A percentile compares a stretch with the other conserved stretches of the same genome.
Conservation (phyloP, 306 rosid genomes). For the Cyamopsis tetragonoloba region DNA sequence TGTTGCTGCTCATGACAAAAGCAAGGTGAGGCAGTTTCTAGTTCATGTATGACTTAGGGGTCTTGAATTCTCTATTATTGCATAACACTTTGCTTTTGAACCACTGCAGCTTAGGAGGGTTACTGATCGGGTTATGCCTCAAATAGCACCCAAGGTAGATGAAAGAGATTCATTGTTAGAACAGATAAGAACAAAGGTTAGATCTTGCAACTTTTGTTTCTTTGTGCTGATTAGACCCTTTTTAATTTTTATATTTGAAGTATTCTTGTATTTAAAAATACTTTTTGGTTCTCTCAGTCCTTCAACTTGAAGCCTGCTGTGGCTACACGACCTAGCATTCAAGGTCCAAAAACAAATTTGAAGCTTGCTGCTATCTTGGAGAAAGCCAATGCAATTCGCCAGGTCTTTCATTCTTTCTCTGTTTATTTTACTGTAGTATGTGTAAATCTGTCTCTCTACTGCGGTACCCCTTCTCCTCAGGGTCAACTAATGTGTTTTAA, state of each 20-base stretch:
- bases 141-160: constrained; percentile 52
- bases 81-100: constrained; percentile 26
- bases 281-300: constrained; percentile 51
- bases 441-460: not conserved
- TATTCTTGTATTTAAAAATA: not conserved
- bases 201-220: constrained; percentile 25
- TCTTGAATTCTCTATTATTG: constrained; percentile 29
- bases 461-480: not conserved
- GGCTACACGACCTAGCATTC: constrained; percentile 64
- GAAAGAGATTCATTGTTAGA: constrained; percentile 84
- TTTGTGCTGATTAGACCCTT: not conserved
- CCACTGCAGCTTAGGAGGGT: constrained; percentile 82
- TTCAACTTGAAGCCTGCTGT: constrained; percentile 88
- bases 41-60: constrained; percentile 17
- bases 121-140: constrained; percentile 64
- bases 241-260: not conserved
- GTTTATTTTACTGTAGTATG: not conserved
- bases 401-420: constrained; percentile 51
- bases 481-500: constrained; percentile 25
- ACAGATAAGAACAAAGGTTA: constrained; percentile 93
- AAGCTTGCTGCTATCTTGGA: constrained; percentile 92
- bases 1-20: constrained; percentile 90
- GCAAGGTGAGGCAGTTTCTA: constrained; percentile 61
- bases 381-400: constrained; percentile 96
- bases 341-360: constrained; percentile 83